A percentile compares a stretch with the other conserved stretches of the same genome.
Evolutionary conservation across 805 yeast species (phyloP).

Genomic region (Teunomyces pallodes): DNA sequence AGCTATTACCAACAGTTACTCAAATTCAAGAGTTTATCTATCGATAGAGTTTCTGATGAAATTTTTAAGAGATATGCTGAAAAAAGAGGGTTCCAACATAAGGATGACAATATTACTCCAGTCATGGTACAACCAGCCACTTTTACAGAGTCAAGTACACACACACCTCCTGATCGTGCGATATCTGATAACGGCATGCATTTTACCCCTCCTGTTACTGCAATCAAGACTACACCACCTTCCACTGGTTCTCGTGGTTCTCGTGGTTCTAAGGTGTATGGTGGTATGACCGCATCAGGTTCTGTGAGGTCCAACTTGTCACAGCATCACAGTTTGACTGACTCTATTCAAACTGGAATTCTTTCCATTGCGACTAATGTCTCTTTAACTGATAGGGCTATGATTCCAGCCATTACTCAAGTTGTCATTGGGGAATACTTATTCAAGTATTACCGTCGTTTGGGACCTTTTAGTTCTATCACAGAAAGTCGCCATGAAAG

Average conservation of each 20-base stretch:
- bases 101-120: conserved; percentile 19
- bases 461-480: conserved; percentile 71
- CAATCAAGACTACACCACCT: conserved; percentile 10
- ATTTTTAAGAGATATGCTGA: conserved; percentile 44
- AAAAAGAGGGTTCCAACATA: conserved; percentile 46
- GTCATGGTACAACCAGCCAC: conserved; percentile 18
- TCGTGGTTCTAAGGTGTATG: conserved; percentile 4
- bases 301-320: conserved; percentile 32
- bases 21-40: conserved; percentile 36
- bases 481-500: conserved; percentile 85
- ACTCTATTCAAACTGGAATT: conserved; percentile 31
- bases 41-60: conserved; percentile 47
- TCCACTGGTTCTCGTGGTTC: conserved; percentile 5
- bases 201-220: conserved; percentile 18
- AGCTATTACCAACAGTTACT: conserved; percentile 58
- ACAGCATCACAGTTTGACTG: conserved; percentile 28
- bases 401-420: conserved; percentile 85
- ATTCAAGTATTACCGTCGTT: conserved; percentile 76
- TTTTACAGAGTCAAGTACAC: conserved; percentile 8
- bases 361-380: conserved; percentile 58
- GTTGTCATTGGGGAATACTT: conserved; percentile 90
- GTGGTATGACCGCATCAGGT: conserved; percentile 8
- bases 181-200: conserved; percentile 16
- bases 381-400: conserved; percentile 64
- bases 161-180: conserved; percentile 16